Evolutionary conservation across 2,329 filamentous ascomycete species (phyloP), one percentile per base, ranked within the genome.

Genomic region (Tolypocladium ovalisporum): DNA sequence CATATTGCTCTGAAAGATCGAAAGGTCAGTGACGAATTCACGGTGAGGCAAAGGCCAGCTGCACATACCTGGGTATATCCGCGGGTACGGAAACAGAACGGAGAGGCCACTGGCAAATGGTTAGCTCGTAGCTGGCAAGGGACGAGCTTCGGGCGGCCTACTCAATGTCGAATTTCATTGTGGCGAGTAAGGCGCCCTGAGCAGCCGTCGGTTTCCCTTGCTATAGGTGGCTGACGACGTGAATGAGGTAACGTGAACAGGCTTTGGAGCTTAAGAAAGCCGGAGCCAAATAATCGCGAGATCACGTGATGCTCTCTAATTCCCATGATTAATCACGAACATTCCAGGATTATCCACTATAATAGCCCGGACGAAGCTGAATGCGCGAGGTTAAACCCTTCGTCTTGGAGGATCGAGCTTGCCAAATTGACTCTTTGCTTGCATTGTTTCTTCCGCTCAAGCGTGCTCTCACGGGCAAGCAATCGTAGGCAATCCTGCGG

Each of bases 81-180:
- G 75, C 37, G 80, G 80, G 57, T 83, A 83, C 24, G 80, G 80
- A 62, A 83, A 83, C 63, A 83, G 74, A 55, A 83, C 74, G 52
- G 79, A 79, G 27, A 83, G 70, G 58, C 83, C 79, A 66, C 80
- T 83, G 56, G 7, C n/a, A 32, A n/a, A 54, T 36, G 44, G 51
- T 70, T 51, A 70, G 64, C 44, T 35, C 12, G 19, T 36, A 24
- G 10, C 40, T 19, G 9, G 13, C 15, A 55, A 36, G 19, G 12
- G 37, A 22, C 17, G 4, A 10, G 6, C 6, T 34, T 47, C 4
- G 19, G 10, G 37, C 7, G 9, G 39, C 71, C 52, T 71, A 79
- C 77, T 79, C 77, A 53, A 80, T 79, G 56, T 76, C 77, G 67
- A 80, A 80, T 68, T 76, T 78, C 77, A 80, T 79, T 57, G 59